Percentiles rank a stretch among this genome's conserved stretches.
These are phyloP conservation scores for Athelia sp. DNA, from an alignment of 1,284 basidiomycete species.

Conservation along the genomic window DNA sequence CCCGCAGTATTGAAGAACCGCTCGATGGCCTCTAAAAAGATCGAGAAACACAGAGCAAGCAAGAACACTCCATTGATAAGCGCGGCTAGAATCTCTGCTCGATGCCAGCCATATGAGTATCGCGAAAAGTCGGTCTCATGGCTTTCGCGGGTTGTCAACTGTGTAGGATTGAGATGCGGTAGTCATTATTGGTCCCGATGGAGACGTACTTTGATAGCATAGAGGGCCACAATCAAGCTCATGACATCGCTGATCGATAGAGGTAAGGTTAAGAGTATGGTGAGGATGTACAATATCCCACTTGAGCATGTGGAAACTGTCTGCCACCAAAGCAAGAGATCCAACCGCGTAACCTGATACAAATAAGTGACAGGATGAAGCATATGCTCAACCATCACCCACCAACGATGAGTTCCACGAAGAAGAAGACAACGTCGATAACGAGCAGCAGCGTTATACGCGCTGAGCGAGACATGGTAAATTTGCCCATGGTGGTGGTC, in stretches of 20 bases:
- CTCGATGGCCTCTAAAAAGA: constrained; percentile 89
- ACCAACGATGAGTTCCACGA: constrained; percentile 87
- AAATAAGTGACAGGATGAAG: constrained; percentile 6
- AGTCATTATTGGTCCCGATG: too few species aligned
- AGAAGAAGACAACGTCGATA: constrained; percentile 90
- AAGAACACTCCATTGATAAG: constrained; percentile 97
- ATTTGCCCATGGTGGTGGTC: constrained; percentile 2
- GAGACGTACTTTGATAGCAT: constrained; percentile 82
- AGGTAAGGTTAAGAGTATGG: constrained; percentile 9
- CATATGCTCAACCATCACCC: constrained; percentile 17
- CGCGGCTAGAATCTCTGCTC: constrained; percentile 96
- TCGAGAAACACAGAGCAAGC: constrained; percentile 93
- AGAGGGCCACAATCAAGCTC: constrained; percentile 92
- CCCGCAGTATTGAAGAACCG: constrained; percentile 85
- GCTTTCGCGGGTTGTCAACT: constrained; percentile 3
- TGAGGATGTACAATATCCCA: constrained; percentile 31
- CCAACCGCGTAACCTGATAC: constrained; percentile 84
- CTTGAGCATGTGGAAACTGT: constrained; percentile 99
- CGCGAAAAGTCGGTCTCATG: constrained; percentile 31
- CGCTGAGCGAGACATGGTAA: constrained; percentile 56
- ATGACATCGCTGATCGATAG: constrained; percentile 74
- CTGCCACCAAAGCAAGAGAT: constrained; percentile 92
- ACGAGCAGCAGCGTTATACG: constrained; percentile 78
- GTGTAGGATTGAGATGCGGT: constrained; percentile 27
- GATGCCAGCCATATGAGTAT: constrained; percentile 95